Evolutionary conservation across 257 asterid species (phyloP).

Genomic region (Striga asiatica): DNA sequence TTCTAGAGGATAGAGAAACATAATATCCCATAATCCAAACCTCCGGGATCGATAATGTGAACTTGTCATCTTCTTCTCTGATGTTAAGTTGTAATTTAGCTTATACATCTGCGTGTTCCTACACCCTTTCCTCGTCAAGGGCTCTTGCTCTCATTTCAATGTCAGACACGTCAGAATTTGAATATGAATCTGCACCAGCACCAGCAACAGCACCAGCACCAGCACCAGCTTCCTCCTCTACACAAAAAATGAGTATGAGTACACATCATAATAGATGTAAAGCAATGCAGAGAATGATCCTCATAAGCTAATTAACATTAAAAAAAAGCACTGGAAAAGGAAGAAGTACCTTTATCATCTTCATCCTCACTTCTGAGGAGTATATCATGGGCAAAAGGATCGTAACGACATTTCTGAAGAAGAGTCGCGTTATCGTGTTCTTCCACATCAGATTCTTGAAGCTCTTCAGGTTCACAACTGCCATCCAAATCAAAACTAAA

Average conservation of each 20-base stretch:
- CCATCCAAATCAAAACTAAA: slow-evolving; percentile 41
- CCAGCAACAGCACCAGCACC: too few species aligned
- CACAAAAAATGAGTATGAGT: slow-evolving; percentile 1
- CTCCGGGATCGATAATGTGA: slow-evolving; percentile 73
- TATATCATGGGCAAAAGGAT: slow-evolving; percentile 59
- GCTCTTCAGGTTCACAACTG: slow-evolving; percentile 24
- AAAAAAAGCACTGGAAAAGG: too few species aligned
- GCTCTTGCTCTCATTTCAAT: slow-evolving; percentile 41
- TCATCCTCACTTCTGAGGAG: slow-evolving; percentile 52
- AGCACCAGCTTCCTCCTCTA: slow-evolving; percentile 22
- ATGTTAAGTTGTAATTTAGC: slow-evolving; percentile 53
- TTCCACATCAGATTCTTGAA: slow-evolving; percentile 31
- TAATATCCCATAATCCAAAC: too few species aligned
- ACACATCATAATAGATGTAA: neutral
- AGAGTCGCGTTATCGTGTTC: slow-evolving; percentile 34
- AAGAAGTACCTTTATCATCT: slow-evolving; percentile 64
- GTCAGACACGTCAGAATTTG: slow-evolving; percentile 53
- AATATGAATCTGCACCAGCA: slow-evolving; percentile 25
- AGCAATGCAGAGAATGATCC: too few species aligned
- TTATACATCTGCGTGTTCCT: slow-evolving; percentile 37
- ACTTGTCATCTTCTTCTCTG: slow-evolving; percentile 62
- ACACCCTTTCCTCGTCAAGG: slow-evolving; percentile 38
- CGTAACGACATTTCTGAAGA: slow-evolving; percentile 74
- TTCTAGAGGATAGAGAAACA: too few species aligned
- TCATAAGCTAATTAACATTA: too few species aligned